Evolutionary conservation across 495 filamentous ascomycete genomes (phyloP).

Genomic region (Penicillium crystallinum): DNA sequence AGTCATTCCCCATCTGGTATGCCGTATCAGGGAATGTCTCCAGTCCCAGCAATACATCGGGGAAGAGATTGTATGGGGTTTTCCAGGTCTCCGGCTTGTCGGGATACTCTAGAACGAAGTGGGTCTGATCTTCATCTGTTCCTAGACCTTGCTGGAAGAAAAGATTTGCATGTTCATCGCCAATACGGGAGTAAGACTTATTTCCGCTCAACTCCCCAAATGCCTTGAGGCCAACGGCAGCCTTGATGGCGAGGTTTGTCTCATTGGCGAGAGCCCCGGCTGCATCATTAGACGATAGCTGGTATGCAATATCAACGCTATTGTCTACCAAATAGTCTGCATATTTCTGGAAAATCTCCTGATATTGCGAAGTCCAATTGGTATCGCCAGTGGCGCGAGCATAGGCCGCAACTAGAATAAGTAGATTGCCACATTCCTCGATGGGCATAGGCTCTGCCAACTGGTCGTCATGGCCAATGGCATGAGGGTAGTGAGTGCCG

Average conservation of each 20-base stretch:
- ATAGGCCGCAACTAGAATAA: conserved; percentile 42
- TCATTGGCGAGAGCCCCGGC: conserved; percentile 47
- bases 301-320: conserved; percentile 42
- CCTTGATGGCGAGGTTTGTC: conserved; percentile 54
- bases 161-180: conserved; percentile 32
- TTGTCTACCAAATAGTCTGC: conserved; percentile 49
- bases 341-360: conserved; percentile 35
- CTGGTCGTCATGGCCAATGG: conserved; percentile 44
- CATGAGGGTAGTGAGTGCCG: conserved; percentile 44
- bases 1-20: conserved; percentile 34
- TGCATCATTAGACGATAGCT: conserved; percentile 54
- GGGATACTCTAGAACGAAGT: conserved; percentile 43
- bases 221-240: conserved; percentile 50
- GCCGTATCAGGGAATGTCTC: conserved; percentile 34
- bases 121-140: conserved; percentile 31
- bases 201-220: conserved; percentile 39
- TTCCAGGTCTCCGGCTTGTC: conserved; percentile 34
- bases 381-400: conserved; percentile 37
- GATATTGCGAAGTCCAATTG: conserved; percentile 32
- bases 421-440: conserved; percentile 44
- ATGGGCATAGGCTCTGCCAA: conserved; percentile 43
- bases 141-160: conserved; percentile 38
- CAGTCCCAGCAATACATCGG: conserved; percentile 41
- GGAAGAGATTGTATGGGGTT: conserved; percentile 43
- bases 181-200: conserved; percentile 35